Evolutionary conservation across 768 basidiomycete species (phyloP).

Genomic region (Suillus luteus): DNA sequence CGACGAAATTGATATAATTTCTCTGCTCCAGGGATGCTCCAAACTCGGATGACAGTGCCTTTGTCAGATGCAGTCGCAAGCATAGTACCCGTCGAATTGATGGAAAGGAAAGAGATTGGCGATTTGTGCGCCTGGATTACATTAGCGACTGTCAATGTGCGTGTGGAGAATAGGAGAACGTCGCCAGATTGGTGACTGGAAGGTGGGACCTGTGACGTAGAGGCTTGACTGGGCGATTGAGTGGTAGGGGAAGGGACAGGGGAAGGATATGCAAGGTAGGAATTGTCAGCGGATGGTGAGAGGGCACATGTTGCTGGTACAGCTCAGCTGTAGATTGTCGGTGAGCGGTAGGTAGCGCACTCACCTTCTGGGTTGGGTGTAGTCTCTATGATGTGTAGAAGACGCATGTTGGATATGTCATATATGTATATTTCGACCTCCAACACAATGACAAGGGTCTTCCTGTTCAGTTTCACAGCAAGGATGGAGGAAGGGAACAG

Average conservation of each 20-base stretch:
- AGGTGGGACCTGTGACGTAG: slow-evolving; percentile 41
- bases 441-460: slow-evolving; percentile 92
- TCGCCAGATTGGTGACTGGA: slow-evolving; percentile 66
- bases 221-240: slow-evolving; percentile 46
- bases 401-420: slow-evolving; percentile 97
- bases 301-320: slow-evolving; percentile 88
- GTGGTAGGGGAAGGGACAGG: slow-evolving; percentile 84
- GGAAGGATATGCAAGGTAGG: slow-evolving; percentile 95
- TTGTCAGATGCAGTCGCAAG: slow-evolving; percentile 94
- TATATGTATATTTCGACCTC: slow-evolving; percentile 99
- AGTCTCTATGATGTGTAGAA: slow-evolving; percentile 97
- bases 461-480: slow-evolving; percentile 96
- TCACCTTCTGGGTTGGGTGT: slow-evolving; percentile 92
- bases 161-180: slow-evolving; percentile 93
- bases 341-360: slow-evolving; percentile 14
- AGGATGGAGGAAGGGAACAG: slow-evolving; percentile 96
- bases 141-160: slow-evolving; percentile 88
- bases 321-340: slow-evolving; percentile 10
- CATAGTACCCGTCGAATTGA: slow-evolving; percentile 85
- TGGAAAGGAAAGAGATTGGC: slow-evolving; percentile 82
- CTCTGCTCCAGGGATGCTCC: slow-evolving; percentile 87
- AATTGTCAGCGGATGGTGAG: slow-evolving; percentile 90
- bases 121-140: slow-evolving; percentile 97
- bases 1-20: slow-evolving; percentile 94
- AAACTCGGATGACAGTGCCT: slow-evolving; percentile 96